Evolutionary conservation across 345 rosid genomes (phyloP), one percentile per base, ranked within the genome.

Genomic region (Melaleuca alternifolia): DNA sequence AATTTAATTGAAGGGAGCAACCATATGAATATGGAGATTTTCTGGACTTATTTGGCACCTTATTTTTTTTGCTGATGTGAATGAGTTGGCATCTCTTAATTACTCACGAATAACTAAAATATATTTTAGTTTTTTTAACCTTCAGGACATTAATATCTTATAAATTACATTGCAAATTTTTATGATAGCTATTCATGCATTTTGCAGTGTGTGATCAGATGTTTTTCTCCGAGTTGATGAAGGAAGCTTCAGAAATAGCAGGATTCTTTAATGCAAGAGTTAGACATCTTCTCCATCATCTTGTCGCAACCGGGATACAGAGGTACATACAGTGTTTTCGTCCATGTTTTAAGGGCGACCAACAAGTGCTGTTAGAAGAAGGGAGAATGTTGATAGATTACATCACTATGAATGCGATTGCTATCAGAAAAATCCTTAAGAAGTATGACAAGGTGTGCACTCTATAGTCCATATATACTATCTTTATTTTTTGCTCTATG

Each of bases 391-490:
- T 97, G 93, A 96, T 96, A 11, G 94, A 96, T 50, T 96, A 97
- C 85, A 89, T 94, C 37, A 92, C 94, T 2, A 94, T 96, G 99
- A 97, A 96, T 48, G 95, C 99, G 1, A 94, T 92, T 84, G 99
- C 99, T 51, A 96, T 96, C 71, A 93, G 92, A 82, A 95, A 97
- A 91, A 96, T 97, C 87, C 94, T 97, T 59, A 96, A 97, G 95
- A 97, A 97, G 91, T 97, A 97, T 81, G 98, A 97, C 87, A 96
- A 97, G 91, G 99, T 95, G 90, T 77, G 92, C 85, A 84, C 24
- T 28, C 10, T 20, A 75, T 9, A 5, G 81, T 37, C 51, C 37
- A 1, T 46, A 46, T 6, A 13, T 11, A 33, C 37, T 82, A 12
- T 82, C 84, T 82, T 24, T 82, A 3, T 46, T 15, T 46, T 50